Evolutionary conservation across 352 stramenopile genomes (phyloP).

Genomic region (Globisporangium heterothallicum): DNA sequence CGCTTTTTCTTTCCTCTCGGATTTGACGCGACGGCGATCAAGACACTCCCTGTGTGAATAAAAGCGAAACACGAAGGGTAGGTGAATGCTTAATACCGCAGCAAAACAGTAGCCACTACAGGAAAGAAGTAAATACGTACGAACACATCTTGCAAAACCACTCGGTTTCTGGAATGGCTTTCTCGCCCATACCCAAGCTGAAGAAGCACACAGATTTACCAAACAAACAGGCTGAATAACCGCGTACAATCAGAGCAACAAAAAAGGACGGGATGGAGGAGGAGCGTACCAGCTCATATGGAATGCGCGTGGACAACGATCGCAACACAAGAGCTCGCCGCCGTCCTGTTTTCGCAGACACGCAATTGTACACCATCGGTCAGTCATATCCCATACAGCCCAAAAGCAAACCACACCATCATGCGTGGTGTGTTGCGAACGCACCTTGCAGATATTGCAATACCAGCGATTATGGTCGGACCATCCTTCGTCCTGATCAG

Average conservation of each 20-base stretch:
- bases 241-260: neutral
- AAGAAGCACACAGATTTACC: conserved; percentile 1
- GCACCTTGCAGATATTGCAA: conserved; percentile 85
- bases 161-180: conserved; percentile 74
- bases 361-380: neutral
- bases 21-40: conserved; percentile 69
- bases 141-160: conserved; percentile 87
- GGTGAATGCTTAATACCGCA: conserved; percentile 1
- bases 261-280: too few relatives aligned
- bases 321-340: conserved; percentile 88
- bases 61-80: neutral
- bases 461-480: conserved; percentile 87
- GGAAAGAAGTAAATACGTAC: conserved; percentile 29
- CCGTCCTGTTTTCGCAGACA: conserved; percentile 28
- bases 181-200: conserved; percentile 73
- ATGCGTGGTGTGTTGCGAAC: neutral
- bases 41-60: conserved; percentile 51
- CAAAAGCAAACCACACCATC: neutral
- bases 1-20: conserved; percentile 71
- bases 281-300: conserved; percentile 86
- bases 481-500: conserved; percentile 56
- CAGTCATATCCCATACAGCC: too few relatives aligned
- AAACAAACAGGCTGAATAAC: conserved; percentile 2
- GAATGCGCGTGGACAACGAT: conserved; percentile 90
- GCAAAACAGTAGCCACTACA: neutral